phyloP scores from a whole-genome alignment of 106 monocot species.

The Posidonia australis region DNA sequence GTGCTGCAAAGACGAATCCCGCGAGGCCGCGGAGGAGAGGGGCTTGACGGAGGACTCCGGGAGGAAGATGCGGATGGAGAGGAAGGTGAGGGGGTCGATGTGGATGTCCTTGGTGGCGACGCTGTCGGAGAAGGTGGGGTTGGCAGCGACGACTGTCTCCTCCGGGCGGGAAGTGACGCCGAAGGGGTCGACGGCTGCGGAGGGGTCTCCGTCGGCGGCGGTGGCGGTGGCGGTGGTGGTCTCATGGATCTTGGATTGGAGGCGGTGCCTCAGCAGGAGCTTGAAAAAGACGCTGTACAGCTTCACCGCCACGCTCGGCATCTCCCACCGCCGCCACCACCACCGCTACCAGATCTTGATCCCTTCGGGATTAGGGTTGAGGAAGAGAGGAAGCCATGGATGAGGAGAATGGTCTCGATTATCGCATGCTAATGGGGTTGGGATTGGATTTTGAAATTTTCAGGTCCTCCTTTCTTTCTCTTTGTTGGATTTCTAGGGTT shows the following conservation, averaged over 20 bases:
- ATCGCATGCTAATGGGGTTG: too few relatives aligned
- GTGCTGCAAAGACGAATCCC: neutral
- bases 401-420: too few relatives aligned
- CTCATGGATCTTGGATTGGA: slow-evolving; percentile 31
- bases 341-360: neutral
- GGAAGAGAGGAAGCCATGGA: neutral
- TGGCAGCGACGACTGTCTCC: slow-evolving; percentile 36
- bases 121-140: slow-evolving; percentile 52
- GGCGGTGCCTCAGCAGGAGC: slow-evolving; percentile 50
- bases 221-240: neutral
- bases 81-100: slow-evolving; percentile 77
- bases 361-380: neutral
- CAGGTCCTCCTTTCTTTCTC: too few relatives aligned
- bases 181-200: slow-evolving; percentile 9
- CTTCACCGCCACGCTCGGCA: slow-evolving; percentile 70
- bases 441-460: too few relatives aligned
- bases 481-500: too few relatives aligned
- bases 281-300: slow-evolving; percentile 83
- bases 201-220: neutral
- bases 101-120: slow-evolving; percentile 88
- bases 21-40: slow-evolving; percentile 35
- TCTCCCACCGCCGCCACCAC: slow-evolving; percentile 2
- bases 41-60: slow-evolving; percentile 31
- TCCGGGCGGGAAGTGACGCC: slow-evolving; percentile 58
- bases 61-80: slow-evolving; percentile 91